Base-by-base conservation (phyloP, 805 yeast genomes). In the Clavispora carvajalis region DNA sequence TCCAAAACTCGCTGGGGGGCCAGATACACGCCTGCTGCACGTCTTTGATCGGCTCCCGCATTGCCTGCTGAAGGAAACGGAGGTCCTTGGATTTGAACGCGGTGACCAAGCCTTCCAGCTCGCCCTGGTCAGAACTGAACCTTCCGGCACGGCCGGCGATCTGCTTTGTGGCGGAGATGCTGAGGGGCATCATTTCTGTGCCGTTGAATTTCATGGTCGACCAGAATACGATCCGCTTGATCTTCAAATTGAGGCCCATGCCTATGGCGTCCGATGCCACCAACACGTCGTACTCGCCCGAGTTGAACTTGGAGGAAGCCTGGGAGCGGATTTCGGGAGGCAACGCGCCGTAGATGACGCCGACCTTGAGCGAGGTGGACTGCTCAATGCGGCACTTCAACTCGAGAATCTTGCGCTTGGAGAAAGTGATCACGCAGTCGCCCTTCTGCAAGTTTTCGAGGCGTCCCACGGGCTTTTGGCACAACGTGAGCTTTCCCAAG, bases 191-290 rank as follows among this genome's bases (percentile, higher is more conserved):
- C 44, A 69, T 62, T 12, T 59, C 62, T 11, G 53, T 56, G 5
- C 97, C 97, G 55, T 88, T 77, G 51, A 75, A 90, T 60, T 93
- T 93, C 36, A 58, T 58, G 21, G 76, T 65, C 0, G 82, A 72
- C 13, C 84, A 77, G 56, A 93, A 90, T 1, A 93, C 74, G 5
- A 93, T 76, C 44, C 98, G 67, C 43, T 80, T 78, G 48, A 93
- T 90, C 19, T 85, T 82, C 53, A 93, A 68, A 55, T 93, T 93
- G 39, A 93, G 70, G 0, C 99, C 99, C 97, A 93, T 91, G 2
- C 99, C 99, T 46, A 93, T 80, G 0, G 99, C 99, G 65, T 93
- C 98, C 2, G 96, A 85, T 1, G 99, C 98, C 6, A 93, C 85
- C 28, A 93, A 67, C n/a, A 85, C 73, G 53, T 90, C 93, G 47